These are phyloP conservation scores for Stipa capillata DNA, from an alignment of 176 grass and related monocot genomes.

Conservation along the genomic window DNA sequence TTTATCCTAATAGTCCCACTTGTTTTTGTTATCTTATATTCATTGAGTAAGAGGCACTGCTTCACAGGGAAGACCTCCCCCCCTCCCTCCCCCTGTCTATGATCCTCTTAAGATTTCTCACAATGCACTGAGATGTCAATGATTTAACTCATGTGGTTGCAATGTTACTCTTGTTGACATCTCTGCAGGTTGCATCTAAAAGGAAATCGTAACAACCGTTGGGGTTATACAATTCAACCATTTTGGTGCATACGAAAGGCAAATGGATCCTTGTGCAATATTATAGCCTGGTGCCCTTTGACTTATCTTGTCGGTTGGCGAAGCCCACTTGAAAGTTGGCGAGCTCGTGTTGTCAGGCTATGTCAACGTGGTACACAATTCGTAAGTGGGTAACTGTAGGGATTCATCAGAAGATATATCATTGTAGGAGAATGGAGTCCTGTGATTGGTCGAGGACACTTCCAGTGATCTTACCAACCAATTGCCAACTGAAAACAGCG, in stretches of 20 bases:
- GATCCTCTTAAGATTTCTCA: not conserved
- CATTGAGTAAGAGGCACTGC: conserved; percentile 4
- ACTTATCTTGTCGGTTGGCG: conserved; percentile 83
- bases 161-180: conserved; percentile 18
- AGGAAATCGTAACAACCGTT: conserved; percentile 19
- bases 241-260: conserved; percentile 24
- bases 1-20: conserved; percentile 41
- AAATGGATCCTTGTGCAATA: not conserved
- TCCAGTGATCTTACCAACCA: conserved; percentile 35
- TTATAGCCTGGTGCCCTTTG: conserved; percentile 45
- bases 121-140: not conserved
- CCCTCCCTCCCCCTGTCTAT: not conserved
- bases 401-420: conserved; percentile 35
- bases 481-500: conserved; percentile 50
- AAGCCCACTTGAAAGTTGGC: conserved; percentile 44
- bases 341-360: conserved; percentile 9
- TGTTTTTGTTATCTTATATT: conserved; percentile 35
- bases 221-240: conserved; percentile 6
- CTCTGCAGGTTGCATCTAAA: not conserved
- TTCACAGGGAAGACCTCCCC: not conserved
- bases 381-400: conserved; percentile 22
- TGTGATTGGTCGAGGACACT: conserved; percentile 39
- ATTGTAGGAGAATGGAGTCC: conserved; percentile 26
- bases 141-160: not conserved
- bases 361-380: conserved; percentile 18